Evolutionary conservation across 345 rosid species (phyloP).

Genomic region (Brassica juncea): DNA sequence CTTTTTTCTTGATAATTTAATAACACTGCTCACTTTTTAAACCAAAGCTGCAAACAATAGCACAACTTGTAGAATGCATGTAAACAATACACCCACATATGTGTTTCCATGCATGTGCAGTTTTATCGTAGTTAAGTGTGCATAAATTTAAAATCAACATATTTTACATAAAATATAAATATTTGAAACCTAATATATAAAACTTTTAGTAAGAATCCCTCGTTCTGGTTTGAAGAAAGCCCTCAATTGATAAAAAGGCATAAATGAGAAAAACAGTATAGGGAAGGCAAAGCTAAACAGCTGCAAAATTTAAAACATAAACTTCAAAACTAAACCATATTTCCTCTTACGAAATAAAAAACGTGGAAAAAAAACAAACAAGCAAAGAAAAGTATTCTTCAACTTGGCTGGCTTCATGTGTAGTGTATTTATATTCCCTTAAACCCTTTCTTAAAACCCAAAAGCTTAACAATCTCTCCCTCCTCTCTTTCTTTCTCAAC

Average conservation of each 20-base stretch:
- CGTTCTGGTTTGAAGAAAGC: slow-evolving; percentile 28
- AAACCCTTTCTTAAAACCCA: slow-evolving; percentile 33
- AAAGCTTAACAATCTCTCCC: slow-evolving; percentile 27
- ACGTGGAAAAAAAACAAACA: slow-evolving; percentile 41
- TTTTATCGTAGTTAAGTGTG: neutral
- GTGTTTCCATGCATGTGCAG: slow-evolving; percentile 25
- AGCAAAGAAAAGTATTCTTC: slow-evolving; percentile 68
- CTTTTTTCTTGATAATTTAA: slow-evolving; percentile 1
- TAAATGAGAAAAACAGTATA: slow-evolving; percentile 43
- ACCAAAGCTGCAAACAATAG: slow-evolving; percentile 15
- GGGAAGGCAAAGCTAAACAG: slow-evolving; percentile 47
- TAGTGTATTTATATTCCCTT: slow-evolving; percentile 28
- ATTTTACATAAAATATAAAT: neutral
- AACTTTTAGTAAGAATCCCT: slow-evolving; percentile 20
- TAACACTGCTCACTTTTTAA: slow-evolving; percentile 5
- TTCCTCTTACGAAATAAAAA: slow-evolving; percentile 18
- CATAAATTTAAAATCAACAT: neutral
- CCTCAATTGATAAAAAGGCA: slow-evolving; percentile 37
- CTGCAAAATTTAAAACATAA: slow-evolving; percentile 9
- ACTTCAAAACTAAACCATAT: slow-evolving; percentile 36
- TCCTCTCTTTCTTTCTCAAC: slow-evolving; percentile 11
- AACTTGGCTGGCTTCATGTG: slow-evolving; percentile 26
- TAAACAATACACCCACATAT: slow-evolving; percentile 8
- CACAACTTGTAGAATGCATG: slow-evolving; percentile 23
- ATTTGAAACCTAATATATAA: neutral